Base-by-base conservation (phyloP, 495 filamentous ascomycete species). In the Gamarada debralockiae region DNA sequence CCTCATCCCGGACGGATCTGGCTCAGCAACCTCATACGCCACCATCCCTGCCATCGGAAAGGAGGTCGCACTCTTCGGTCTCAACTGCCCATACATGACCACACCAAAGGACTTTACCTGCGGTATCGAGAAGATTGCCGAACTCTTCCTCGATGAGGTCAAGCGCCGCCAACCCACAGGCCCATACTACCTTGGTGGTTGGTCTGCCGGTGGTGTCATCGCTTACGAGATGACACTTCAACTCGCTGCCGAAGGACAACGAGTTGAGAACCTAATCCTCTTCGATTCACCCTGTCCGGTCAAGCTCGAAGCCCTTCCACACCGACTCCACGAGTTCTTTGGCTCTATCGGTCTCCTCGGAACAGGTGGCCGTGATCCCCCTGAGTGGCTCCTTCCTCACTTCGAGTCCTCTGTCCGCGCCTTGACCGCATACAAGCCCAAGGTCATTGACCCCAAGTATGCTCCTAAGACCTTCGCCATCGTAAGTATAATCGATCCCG, bases 131-230 rank as follows among this genome's bases (percentile, higher is more conserved):
- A 78, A 73, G 17, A 73, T 84, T 59, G 73, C 75, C 0, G 53
- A 67, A 18, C 69, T 70, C 48, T 90, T 81, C 61, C 67, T 85
- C 20, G 57, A 66, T 3, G 84, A 85, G 59, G 83, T 91, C 48
- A 75, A 74, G 50, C 74, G 76, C 2, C 77, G 77, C 25, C 84
- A 85, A 58, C 79, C 83, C 1, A 17, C 65, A 1, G 87, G 87
- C 4, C 87, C 87, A 0, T 92, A 91, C 62, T 66, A 74, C 33
- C 59, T 92, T 6, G 78, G 78, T 10, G 87, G 87, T 17, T 96
- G 92, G 92, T 90, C 85, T 21, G 89, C 89, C 7, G 91, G 91
- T 46, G 92, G 91, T 34, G 86, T 93, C 25, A 85, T 90, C 59
- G 91, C 91, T 20, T 96, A 89, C 64, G 89, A 93, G 60, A 85